These are phyloP conservation scores for Debaryomyces robertsiae DNA, from an alignment of 1,139 yeast genomes.

Conservation along the genomic window DNA sequence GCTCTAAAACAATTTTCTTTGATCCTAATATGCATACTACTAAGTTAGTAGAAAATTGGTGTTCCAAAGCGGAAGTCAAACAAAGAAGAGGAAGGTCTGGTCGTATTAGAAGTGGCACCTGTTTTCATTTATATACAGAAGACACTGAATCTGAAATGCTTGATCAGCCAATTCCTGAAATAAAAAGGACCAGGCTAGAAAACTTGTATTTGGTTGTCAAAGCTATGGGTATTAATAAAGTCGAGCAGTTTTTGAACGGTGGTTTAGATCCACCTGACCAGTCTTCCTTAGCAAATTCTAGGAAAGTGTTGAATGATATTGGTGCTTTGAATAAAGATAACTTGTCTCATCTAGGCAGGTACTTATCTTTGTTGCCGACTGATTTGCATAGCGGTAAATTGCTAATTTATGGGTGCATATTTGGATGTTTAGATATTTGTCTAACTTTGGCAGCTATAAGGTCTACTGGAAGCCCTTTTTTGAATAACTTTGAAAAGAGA, in stretches of 20 bases:
- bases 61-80: conserved; percentile 86
- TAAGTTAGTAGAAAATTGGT: conserved; percentile 77
- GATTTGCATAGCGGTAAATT: conserved; percentile 86
- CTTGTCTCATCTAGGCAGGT: conserved; percentile 79
- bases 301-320: conserved; percentile 59
- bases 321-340: conserved; percentile 67
- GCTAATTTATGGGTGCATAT: conserved; percentile 73
- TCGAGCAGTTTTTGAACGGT: conserved; percentile 62
- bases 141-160: conserved; percentile 63
- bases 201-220: conserved; percentile 81
- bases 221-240: conserved; percentile 82
- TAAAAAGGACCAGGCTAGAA: conserved; percentile 78
- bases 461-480: conserved; percentile 74
- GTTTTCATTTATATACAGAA: conserved; percentile 77
- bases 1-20: conserved; percentile 76
- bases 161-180: conserved; percentile 83
- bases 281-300: conserved; percentile 63
- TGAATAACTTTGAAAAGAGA: conserved; percentile 61
- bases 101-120: conserved; percentile 80
- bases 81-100: conserved; percentile 99
- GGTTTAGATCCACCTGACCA: conserved; percentile 84
- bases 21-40: conserved; percentile 70
- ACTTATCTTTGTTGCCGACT: conserved; percentile 78
- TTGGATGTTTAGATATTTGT: conserved; percentile 80
- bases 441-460: conserved; percentile 74